Evolutionary conservation across 164 flowering plant genomes (phyloP).

Genomic region (Buxus sempervirens): DNA sequence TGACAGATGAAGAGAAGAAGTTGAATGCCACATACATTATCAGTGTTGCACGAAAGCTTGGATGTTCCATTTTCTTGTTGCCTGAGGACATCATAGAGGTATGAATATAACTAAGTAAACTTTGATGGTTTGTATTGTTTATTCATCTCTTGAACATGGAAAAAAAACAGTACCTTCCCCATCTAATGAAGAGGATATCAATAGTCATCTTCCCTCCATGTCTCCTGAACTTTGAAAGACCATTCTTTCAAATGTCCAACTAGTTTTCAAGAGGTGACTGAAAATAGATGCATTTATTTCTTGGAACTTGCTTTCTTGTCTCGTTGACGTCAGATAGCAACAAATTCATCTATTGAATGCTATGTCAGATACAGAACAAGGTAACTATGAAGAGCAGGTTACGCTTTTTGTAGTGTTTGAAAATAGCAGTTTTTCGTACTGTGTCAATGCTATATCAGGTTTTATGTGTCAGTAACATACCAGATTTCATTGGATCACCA

Average conservation of each 20-base stretch:
- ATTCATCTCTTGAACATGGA: neutral
- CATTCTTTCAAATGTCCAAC: neutral
- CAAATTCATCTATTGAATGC: neutral
- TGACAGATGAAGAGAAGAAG: conserved; percentile 80
- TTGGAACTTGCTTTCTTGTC: conserved; percentile 1
- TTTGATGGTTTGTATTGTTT: neutral
- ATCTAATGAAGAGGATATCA: too few species aligned
- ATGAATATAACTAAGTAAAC: conserved; percentile 1
- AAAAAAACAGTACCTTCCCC: neutral
- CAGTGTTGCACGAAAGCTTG: conserved; percentile 94
- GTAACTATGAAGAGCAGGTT: neutral
- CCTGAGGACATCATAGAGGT: conserved; percentile 98
- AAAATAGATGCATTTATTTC: neutral
- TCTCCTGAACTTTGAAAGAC: neutral
- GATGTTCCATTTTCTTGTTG: conserved; percentile 88
- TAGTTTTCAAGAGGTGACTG: neutral
- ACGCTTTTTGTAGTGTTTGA: neutral
- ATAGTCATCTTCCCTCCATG: neutral
- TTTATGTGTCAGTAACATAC: neutral
- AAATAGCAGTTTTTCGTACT: neutral
- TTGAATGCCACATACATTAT: conserved; percentile 90
- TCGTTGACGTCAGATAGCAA: neutral
- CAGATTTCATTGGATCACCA: neutral
- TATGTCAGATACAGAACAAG: neutral
- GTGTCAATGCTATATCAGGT: neutral